These are phyloP conservation scores for Coniophora puteana DNA, from an alignment of 1,284 basidiomycete genomes.

Conservation along the genomic window DNA sequence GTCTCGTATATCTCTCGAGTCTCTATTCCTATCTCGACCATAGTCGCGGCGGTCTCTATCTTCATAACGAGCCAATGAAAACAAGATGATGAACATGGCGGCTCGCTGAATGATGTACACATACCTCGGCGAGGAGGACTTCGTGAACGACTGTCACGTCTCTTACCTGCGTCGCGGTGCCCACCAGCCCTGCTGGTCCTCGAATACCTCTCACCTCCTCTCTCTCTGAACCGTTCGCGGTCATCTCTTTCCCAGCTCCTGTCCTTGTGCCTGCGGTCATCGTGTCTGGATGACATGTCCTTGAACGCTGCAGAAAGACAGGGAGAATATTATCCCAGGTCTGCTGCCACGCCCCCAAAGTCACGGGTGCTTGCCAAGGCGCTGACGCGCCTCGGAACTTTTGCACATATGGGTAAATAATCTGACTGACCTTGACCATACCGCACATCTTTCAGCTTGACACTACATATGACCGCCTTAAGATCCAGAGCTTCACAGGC, in stretches of 20 bases:
- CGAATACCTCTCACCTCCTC: slow-evolving; percentile 28
- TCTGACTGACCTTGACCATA: too few relatives aligned
- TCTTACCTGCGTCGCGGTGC: slow-evolving; percentile 43
- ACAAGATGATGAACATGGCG: not conserved
- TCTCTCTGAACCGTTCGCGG: slow-evolving; percentile 37
- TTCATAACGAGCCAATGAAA: not conserved
- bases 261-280: slow-evolving; percentile 58
- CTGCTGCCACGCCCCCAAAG: slow-evolving; percentile 2
- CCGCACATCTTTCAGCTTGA: too few relatives aligned
- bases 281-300: slow-evolving; percentile 47
- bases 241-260: slow-evolving; percentile 68
- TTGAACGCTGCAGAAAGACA: slow-evolving; percentile 10
- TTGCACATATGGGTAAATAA: too few relatives aligned
- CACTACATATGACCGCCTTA: too few relatives aligned
- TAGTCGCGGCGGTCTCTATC: slow-evolving; percentile 28
- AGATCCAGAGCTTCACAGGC: too few relatives aligned
- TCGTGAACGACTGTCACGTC: slow-evolving; percentile 61
- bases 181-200: slow-evolving; percentile 31
- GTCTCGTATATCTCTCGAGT: slow-evolving; percentile 34
- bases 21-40: slow-evolving; percentile 28
- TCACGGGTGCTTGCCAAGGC: too few relatives aligned
- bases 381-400: too few relatives aligned
- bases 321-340: slow-evolving; percentile 25
- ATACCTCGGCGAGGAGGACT: slow-evolving; percentile 55
- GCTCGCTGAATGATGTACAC: slow-evolving; percentile 1